phyloP scores from a whole-genome alignment of 139 green algal genomes.

The Ettlia oleoabundans region DNA sequence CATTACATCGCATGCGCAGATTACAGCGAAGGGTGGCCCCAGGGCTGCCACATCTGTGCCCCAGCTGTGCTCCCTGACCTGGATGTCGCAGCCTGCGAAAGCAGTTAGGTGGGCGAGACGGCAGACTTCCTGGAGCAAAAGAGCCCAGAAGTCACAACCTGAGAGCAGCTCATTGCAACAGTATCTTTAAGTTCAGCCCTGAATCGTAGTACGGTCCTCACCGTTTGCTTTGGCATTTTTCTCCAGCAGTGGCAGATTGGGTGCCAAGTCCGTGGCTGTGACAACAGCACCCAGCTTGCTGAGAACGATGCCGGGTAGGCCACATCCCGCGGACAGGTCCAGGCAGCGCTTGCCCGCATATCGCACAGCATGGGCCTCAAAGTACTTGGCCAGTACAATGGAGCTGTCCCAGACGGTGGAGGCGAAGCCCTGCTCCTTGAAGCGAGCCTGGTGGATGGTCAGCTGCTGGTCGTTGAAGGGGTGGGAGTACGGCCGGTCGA shows the following conservation, averaged over 20 bases:
- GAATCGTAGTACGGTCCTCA: no score
- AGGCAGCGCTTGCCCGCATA: conserved; percentile 50
- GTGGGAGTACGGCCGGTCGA: conserved; percentile 67
- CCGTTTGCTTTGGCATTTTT: conserved; percentile 62
- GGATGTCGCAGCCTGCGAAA: conserved; percentile 12
- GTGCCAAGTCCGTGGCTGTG: conserved; percentile 62
- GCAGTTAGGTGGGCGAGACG: background rate
- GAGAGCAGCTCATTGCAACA: no score
- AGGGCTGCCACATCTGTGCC: background rate
- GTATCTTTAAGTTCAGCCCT: no score
- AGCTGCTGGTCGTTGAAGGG: conserved; percentile 40
- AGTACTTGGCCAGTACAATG: conserved; percentile 71
- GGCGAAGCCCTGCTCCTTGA: conserved; percentile 67
- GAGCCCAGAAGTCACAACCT: no score
- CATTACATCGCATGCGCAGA: conserved; percentile 13
- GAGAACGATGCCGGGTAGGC: conserved; percentile 65
- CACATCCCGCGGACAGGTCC: conserved; percentile 72
- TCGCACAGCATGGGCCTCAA: conserved; percentile 39
- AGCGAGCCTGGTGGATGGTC: conserved; percentile 61
- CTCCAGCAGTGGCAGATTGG: conserved; percentile 67
- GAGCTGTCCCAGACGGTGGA: conserved; percentile 77
- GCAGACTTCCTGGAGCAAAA: no score
- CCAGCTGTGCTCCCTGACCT: conserved; percentile 20
- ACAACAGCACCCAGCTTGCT: conserved; percentile 52
- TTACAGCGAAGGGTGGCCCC: background rate